Evolutionary conservation across 495 filamentous ascomycete species (phyloP), one percentile per base, ranked within the genome.

Genomic region (Terfezia claveryi): DNA sequence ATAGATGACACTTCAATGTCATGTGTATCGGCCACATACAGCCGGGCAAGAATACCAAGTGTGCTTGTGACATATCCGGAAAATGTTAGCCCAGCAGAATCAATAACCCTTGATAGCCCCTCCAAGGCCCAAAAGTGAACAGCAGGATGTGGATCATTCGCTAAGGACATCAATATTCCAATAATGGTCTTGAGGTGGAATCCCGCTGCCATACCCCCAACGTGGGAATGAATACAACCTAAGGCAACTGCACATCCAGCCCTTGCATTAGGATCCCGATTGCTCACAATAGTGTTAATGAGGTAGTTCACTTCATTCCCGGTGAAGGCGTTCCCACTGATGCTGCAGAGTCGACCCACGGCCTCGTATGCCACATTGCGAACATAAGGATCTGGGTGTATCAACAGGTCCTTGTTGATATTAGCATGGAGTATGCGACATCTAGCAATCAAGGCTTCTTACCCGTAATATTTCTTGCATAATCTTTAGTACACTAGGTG

Each of bases 131-230:
- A 96, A 66, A 84, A 92, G 66, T 99, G 91, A 1, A 99, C 91
- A 0, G 81, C 82, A 0, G 91, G 89, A 59, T 95, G 89, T n/a
- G 91, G 85, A 63, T 99, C 91, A 61, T 83, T 92, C 67, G 87
- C 85, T 8, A 99, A 71, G 20, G 89, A 95, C 84, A 95, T 89
- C 20, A 99, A 68, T 37, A 99, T 87, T 16, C 87, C 84, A 38
- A 93, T 78, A 52, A 99, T 95, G 8, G 85, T 93, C 69, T 95
- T 96, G 12, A 99, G 71, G 66, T 99, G 91, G 61, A 87, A 83
- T n/a, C 87, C 87, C 53, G 91, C 91, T 55, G 92, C 92, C 88
- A 99, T 96, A 59, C 91, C 91, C 55, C 91, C 91, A 36, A 96
- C 83, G 65, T 94, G 85, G 2, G 86, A 80, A 67, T 96, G 91